These are phyloP conservation scores for Cutaneotrichosporon cyanovorans DNA, from an alignment of 1,284 basidiomycete genomes.

Conservation along the genomic window DNA sequence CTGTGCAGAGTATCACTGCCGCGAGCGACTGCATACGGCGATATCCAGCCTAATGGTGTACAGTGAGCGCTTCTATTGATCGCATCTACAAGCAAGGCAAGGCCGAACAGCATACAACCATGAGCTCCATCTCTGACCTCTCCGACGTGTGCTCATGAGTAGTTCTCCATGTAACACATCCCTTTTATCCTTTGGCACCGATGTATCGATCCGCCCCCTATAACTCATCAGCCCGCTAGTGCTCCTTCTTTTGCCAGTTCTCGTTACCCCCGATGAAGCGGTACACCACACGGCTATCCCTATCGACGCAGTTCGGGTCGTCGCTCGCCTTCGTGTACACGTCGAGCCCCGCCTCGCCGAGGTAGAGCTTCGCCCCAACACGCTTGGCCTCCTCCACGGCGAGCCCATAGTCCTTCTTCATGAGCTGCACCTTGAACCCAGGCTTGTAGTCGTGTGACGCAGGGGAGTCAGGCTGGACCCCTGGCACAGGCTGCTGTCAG, in stretches of 20 bases:
- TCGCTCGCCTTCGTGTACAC: slow-evolving; percentile 2
- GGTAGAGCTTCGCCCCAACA: slow-evolving; percentile 1
- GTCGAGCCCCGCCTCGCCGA: slow-evolving; percentile 4
- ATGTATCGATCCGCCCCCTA: too few species aligned
- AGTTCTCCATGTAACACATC: too few species aligned
- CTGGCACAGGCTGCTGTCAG: slow-evolving; percentile 7
- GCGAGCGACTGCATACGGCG: too few species aligned
- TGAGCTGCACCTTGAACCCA: slow-evolving; percentile 10
- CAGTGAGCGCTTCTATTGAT: too few species aligned
- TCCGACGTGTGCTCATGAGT: too few species aligned
- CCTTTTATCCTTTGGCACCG: too few species aligned
- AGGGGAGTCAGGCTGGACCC: slow-evolving; percentile 3
- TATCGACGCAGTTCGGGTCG: slow-evolving; percentile 5
- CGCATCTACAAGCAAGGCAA: too few species aligned
- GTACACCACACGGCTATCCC: slow-evolving; percentile 7
- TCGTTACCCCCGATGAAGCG: slow-evolving; percentile 6
- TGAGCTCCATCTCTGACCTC: too few species aligned
- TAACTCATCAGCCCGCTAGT: too few species aligned
- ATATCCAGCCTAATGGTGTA: too few species aligned
- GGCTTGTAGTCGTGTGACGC: slow-evolving; percentile 3
- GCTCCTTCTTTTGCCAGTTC: slow-evolving; percentile 1
- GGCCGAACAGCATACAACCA: too few species aligned
- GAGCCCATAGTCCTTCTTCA: slow-evolving; percentile 9
- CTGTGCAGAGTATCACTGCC: too few species aligned
- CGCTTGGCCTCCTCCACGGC: background rate